Evolutionary conservation across 2,329 filamentous ascomycete species (phyloP), one percentile per base, ranked within the genome.

Genomic region (Hypoxylon sp.): DNA sequence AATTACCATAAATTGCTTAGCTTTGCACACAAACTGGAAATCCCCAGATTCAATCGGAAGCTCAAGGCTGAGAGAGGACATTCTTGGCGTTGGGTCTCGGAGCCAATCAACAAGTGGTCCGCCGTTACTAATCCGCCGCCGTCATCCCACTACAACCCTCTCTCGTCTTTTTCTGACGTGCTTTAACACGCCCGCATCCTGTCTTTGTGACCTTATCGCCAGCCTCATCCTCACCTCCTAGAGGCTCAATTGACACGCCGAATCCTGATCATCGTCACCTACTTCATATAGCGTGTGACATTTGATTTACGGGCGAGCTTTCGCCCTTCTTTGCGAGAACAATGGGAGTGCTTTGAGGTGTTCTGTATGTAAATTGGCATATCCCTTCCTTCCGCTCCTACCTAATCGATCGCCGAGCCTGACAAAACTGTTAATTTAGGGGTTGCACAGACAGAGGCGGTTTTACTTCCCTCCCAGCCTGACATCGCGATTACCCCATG

Each of bases 311-410:
- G 75, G 75, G 74, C 72, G 73, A 69, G 63, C 37, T 56, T 52
- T 68, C 71, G 73, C 69, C 68, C 67, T 56, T 63, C 61, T 60
- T 62, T 55, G 56, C 56, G 53, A 69, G 66, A 74, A 64, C 72
- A 70, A 77, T 77, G 75, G 75, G 73, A 75, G 73, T 67, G 68
- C 72, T 74, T 69, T 77, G 72, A 75, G 70, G 70, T 70, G 63
- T 70, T 63, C 46, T 66, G 70, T 74, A 70, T 21, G 70, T 75
- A 23, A 55, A 53, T 34, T 50, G 16, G 45, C 41, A 27, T 52
- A 29, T 51, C 46, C 60, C 41, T 25, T 32, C 55, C 47, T 30
- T 29, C n/a, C 16, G 5, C 25, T 30, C 51, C n/a, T 54, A 32
- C n/a, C 29, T n/a, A 39, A 19, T 50, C 19, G 14, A 32, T 30